phyloP scores from a whole-genome alignment of 2,329 filamentous ascomycete species.

The Cladosporium sp. region DNA sequence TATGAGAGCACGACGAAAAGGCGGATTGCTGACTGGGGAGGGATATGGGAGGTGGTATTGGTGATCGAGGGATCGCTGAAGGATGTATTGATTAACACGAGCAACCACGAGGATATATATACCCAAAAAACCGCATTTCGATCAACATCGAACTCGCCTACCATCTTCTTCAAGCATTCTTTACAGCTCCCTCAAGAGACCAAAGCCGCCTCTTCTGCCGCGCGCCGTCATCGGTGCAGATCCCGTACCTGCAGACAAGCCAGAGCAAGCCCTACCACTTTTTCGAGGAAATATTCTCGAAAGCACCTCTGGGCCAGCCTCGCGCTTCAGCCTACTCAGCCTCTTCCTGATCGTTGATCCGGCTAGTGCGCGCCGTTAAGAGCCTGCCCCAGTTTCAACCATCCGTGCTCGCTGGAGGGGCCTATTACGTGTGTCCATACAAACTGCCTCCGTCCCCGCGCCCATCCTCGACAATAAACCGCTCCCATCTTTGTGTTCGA shows the following conservation, averaged over 20 bases:
- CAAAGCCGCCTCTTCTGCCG: constrained; percentile 1
- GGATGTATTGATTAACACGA: neutral
- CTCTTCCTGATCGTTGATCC: constrained; percentile 5
- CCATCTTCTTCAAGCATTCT: too few relatives aligned
- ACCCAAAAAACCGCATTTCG: neutral
- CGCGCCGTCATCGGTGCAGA: constrained; percentile 15
- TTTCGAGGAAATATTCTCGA: too few relatives aligned
- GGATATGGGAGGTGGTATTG: neutral
- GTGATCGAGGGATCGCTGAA: neutral
- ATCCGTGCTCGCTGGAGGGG: constrained; percentile 4
- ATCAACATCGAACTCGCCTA: constrained; percentile 9
- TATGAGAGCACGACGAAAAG: neutral
- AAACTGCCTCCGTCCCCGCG: neutral
- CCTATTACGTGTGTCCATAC: constrained; percentile 8
- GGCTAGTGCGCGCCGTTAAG: neutral
- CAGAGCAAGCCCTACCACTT: neutral
- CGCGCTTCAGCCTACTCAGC: neutral
- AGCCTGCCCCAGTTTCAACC: constrained; percentile 14
- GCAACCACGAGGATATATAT: neutral
- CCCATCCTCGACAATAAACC: neutral
- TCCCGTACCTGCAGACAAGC: constrained; percentile 15
- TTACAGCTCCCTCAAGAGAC: too few relatives aligned
- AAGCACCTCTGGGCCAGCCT: too few relatives aligned
- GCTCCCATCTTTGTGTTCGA: neutral
- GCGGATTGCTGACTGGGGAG: constrained; percentile 1